Conservation (phyloP, 441 rosid species). For the Lepidium campestre region DNA sequence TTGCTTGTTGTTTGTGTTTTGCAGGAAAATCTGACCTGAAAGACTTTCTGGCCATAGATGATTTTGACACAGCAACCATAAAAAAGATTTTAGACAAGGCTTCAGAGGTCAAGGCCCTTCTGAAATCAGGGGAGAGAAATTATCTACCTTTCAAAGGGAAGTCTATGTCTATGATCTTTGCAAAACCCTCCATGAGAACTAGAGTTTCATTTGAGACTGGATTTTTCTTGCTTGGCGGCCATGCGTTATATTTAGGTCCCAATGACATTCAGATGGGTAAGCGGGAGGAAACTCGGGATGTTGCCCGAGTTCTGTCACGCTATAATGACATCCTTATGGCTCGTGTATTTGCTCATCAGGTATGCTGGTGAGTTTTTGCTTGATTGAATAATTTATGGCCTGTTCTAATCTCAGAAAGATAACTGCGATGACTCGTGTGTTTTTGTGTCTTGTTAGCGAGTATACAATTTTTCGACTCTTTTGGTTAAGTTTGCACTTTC, state of each 20-base stretch:
- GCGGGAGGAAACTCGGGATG: slow-evolving; percentile 93
- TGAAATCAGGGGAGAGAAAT: slow-evolving; percentile 80
- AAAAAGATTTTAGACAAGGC: slow-evolving; percentile 69
- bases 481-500: not conserved
- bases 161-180: slow-evolving; percentile 95
- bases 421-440: not conserved
- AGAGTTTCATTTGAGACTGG: slow-evolving; percentile 97
- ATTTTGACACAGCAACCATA: slow-evolving; percentile 83
- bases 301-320: slow-evolving; percentile 85
- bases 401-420: not conserved
- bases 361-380: slow-evolving; percentile 62
- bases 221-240: slow-evolving; percentile 91
- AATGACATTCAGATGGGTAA: slow-evolving; percentile 97
- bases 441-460: not conserved
- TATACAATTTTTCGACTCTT: not conserved
- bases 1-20: not conserved
- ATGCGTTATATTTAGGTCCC: slow-evolving; percentile 87
- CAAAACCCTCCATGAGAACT: slow-evolving; percentile 97
- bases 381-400: not conserved
- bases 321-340: slow-evolving; percentile 97
- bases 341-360: slow-evolving; percentile 98
- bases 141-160: slow-evolving; percentile 87
- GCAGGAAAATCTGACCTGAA: slow-evolving; percentile 47
- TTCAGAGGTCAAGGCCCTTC: slow-evolving; percentile 67
- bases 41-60: slow-evolving; percentile 78